A percentile compares a stretch with the other conserved stretches of the same genome.
phyloP scores from a whole-genome alignment of 1,284 basidiomycete genomes.

The Malassezia yamatoensis region DNA sequence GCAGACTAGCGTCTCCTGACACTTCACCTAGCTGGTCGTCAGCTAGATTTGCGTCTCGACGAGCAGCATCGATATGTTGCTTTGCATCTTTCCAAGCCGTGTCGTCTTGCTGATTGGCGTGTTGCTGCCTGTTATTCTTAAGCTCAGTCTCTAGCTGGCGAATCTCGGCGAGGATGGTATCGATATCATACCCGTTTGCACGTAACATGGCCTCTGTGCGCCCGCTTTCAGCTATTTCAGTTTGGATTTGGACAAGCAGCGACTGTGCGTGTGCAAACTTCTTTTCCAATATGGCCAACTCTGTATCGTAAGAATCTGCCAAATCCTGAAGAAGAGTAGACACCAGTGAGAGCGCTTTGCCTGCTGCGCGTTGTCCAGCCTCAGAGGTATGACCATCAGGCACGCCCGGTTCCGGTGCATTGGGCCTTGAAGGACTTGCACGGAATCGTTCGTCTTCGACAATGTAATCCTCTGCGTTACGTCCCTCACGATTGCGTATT shows the following conservation, averaged over 20 bases:
- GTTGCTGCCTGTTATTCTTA: constrained; percentile 63
- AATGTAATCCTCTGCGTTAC: constrained; percentile 97
- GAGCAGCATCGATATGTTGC: constrained; percentile 24
- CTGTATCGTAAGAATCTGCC: constrained; percentile 84
- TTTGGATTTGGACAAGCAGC: constrained; percentile 73
- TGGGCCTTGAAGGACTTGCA: constrained; percentile 58
- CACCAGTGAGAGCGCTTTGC: constrained; percentile 64
- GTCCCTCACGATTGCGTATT: constrained; percentile 85
- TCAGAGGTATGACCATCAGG: constrained; percentile 65
- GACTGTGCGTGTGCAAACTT: constrained; percentile 83
- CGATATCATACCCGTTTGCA: constrained; percentile 58
- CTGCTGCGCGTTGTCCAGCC: constrained; percentile 76
- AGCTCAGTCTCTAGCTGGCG: constrained; percentile 61
- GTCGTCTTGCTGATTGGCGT: constrained; percentile 54
- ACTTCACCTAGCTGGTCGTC: constrained; percentile 17
- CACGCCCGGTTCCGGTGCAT: neutral
- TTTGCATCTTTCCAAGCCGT: constrained; percentile 30
- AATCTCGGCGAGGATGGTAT: constrained; percentile 58
- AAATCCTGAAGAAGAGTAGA: constrained; percentile 76
- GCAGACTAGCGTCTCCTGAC: neutral
- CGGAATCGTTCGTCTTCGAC: constrained; percentile 95
- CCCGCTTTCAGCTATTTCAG: constrained; percentile 81
- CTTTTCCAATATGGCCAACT: constrained; percentile 80
- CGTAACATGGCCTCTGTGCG: constrained; percentile 61
- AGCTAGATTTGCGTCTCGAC: constrained; percentile 23